Evolutionary conservation across 352 stramenopile species (phyloP).

Genomic region (Peronospora tabacina): DNA sequence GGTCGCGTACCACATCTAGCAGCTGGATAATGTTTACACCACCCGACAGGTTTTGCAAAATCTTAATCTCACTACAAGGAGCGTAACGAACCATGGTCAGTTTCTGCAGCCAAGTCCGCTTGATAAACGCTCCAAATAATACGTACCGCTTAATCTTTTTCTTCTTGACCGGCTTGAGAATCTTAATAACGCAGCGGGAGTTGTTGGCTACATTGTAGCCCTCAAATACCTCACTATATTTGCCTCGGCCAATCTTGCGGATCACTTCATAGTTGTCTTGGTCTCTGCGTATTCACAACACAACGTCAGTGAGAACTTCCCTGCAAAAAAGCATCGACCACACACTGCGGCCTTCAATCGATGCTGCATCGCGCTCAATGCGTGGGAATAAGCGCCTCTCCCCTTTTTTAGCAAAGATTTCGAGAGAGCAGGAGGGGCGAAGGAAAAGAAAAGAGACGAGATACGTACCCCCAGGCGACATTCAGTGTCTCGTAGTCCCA

Average conservation of each 20-base stretch:
- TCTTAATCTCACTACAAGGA: conserved; percentile 94
- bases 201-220: conserved; percentile 96
- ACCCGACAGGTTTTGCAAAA: conserved; percentile 98
- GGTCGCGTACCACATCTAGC: conserved; percentile 96
- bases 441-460: background rate
- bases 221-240: conserved; percentile 98
- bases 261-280: conserved; percentile 99
- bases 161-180: conserved; percentile 99
- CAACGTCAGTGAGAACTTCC: conserved; percentile 11
- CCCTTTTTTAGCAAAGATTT: conserved; percentile 23
- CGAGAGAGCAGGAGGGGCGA: background rate
- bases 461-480: conserved; percentile 90
- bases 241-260: conserved; percentile 97
- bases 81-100: conserved; percentile 3
- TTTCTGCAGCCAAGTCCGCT: conserved; percentile 2
- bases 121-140: background rate
- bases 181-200: conserved; percentile 99
- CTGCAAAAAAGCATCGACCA: background rate
- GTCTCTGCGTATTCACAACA: conserved; percentile 50
- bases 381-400: background rate
- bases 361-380: background rate
- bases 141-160: conserved; percentile 98
- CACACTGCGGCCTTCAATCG: background rate
- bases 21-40: conserved; percentile 99
- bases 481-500: conserved; percentile 99